Conservation (phyloP, 1,284 basidiomycete genomes). For the Pseudozyma thailandica region DNA sequence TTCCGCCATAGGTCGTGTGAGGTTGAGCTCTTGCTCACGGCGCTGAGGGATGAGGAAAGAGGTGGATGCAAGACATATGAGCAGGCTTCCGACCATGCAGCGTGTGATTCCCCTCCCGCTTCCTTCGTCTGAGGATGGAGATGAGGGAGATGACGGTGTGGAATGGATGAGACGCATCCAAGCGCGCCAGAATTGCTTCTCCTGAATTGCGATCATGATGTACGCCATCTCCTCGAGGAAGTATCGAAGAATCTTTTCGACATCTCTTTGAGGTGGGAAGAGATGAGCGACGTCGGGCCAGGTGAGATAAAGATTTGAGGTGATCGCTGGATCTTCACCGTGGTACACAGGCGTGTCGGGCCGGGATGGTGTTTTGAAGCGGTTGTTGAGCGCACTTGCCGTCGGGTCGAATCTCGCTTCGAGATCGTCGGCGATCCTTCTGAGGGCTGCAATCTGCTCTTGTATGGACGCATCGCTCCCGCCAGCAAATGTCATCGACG, state of each 20-base stretch:
- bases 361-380: neutral
- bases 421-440: slow-evolving; percentile 14
- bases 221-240: slow-evolving; percentile 33
- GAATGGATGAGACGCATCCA: slow-evolving; percentile 14
- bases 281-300: slow-evolving; percentile 30
- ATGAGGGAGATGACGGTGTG: neutral
- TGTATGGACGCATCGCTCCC: slow-evolving; percentile 1
- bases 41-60: slow-evolving; percentile 23
- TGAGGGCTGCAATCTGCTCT: slow-evolving; percentile 27
- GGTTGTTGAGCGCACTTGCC: no score
- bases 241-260: slow-evolving; percentile 24
- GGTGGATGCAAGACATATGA: slow-evolving; percentile 23
- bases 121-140: neutral
- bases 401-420: slow-evolving; percentile 15
- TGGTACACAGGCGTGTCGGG: neutral
- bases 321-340: slow-evolving; percentile 4
- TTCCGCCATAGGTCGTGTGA: slow-evolving; percentile 14
- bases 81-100: slow-evolving; percentile 29
- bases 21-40: slow-evolving; percentile 18
- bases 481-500: no score
- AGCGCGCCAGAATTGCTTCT: slow-evolving; percentile 32
- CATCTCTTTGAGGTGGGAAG: slow-evolving; percentile 31
- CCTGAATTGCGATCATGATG: slow-evolving; percentile 40
- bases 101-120: slow-evolving; percentile 20
- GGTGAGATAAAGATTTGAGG: slow-evolving; percentile 5